Evolutionary conservation across 345 rosid species (phyloP).

Genomic region (Rhodamnia argentea): DNA sequence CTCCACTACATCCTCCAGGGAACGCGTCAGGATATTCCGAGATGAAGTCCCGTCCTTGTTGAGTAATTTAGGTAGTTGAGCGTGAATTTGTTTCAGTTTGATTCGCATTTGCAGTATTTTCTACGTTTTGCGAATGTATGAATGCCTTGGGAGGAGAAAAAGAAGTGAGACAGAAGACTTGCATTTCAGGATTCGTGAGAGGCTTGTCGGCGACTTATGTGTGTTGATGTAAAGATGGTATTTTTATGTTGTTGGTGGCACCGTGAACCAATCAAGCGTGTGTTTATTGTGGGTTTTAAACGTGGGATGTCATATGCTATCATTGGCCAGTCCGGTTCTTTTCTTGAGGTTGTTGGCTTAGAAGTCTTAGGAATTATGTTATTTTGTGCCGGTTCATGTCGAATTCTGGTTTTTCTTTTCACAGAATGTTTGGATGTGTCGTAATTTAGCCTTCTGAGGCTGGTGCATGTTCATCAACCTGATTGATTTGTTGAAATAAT

Average conservation of each 20-base stretch:
- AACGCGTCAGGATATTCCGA: constrained; percentile 60
- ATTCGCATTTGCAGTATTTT: neutral
- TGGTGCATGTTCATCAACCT: neutral
- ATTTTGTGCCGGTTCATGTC: neutral
- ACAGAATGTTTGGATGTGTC: neutral
- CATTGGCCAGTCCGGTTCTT: neutral
- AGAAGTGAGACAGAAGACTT: neutral
- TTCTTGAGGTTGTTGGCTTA: neutral
- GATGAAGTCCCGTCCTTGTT: constrained; percentile 45
- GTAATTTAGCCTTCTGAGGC: neutral
- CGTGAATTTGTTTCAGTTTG: neutral
- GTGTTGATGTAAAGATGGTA: neutral
- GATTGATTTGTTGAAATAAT: neutral
- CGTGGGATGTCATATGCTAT: neutral
- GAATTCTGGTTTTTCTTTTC: neutral
- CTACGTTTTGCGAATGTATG: neutral
- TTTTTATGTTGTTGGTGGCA: neutral
- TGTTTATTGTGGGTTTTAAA: neutral
- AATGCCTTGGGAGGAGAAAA: neutral
- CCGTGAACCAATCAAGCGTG: neutral
- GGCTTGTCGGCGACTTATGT: neutral
- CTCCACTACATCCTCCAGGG: constrained; percentile 55
- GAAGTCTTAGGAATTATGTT: neutral
- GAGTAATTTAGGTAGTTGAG: constrained; percentile 29
- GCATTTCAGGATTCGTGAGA: neutral